Evolutionary conservation across 2,329 filamentous ascomycete genomes (phyloP).

Genomic region (Aspergillus brunneoviolaceus): DNA sequence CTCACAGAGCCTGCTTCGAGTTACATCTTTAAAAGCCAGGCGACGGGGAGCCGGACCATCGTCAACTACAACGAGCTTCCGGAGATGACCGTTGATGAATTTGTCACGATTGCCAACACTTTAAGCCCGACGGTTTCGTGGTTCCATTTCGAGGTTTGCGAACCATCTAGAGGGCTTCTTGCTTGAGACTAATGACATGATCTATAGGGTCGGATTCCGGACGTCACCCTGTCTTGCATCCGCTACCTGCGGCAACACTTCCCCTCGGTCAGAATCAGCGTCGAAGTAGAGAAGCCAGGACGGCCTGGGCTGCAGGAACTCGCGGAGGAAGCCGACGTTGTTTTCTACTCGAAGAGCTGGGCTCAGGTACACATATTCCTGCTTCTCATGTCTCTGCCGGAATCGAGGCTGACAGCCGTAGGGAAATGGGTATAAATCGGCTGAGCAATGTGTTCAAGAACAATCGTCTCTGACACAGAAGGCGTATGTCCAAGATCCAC

Average conservation of each 20-base stretch:
- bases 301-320: conserved; percentile 60
- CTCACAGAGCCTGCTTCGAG: conserved; percentile 62
- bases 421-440: conserved; percentile 44
- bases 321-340: conserved; percentile 63
- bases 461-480: conserved; percentile 43
- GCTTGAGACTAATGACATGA: background rate
- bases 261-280: conserved; percentile 57
- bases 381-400: background rate
- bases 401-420: conserved; percentile 9
- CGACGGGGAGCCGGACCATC: conserved; percentile 64
- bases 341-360: conserved; percentile 74
- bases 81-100: conserved; percentile 67
- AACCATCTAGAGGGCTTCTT: background rate
- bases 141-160: conserved; percentile 70
- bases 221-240: conserved; percentile 61
- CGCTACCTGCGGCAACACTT: conserved; percentile 51
- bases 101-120: conserved; percentile 46
- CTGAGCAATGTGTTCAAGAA: conserved; percentile 53
- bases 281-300: conserved; percentile 71
- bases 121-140: conserved; percentile 48
- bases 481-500: conserved; percentile 44
- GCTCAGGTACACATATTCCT: conserved; percentile 55
- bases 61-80: conserved; percentile 68
- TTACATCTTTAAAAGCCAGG: conserved; percentile 65
- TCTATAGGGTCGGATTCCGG: conserved; percentile 61